Conservation (phyloP, 208 protist species). For the Leishmania tropica region DNA sequence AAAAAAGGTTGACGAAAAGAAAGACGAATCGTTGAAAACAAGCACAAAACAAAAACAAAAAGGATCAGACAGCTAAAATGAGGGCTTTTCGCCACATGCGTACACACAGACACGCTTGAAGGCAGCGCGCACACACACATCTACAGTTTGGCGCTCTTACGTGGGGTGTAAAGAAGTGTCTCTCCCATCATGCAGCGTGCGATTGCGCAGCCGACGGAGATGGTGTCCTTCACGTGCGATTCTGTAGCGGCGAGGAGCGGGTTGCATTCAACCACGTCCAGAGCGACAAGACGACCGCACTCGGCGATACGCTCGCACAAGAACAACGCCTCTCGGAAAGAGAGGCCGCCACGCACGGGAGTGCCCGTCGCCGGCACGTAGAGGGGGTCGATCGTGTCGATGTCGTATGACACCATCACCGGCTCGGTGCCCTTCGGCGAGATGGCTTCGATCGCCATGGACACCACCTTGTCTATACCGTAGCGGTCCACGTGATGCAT, state of each 20-base stretch:
- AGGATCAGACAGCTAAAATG: background rate
- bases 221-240: slow-evolving; percentile 40
- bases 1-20: background rate
- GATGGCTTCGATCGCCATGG: slow-evolving; percentile 54
- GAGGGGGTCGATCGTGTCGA: slow-evolving; percentile 67
- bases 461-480: slow-evolving; percentile 57
- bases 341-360: slow-evolving; percentile 55
- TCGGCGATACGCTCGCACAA: slow-evolving; percentile 48
- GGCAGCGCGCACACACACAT: background rate
- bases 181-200: slow-evolving; percentile 53
- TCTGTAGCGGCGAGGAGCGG: slow-evolving; percentile 44
- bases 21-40: background rate
- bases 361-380: slow-evolving; percentile 64
- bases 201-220: slow-evolving; percentile 44
- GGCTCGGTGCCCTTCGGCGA: slow-evolving; percentile 47
- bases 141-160: slow-evolving; percentile 32
- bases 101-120: background rate
- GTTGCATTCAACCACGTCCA: slow-evolving; percentile 79
- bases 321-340: slow-evolving; percentile 52
- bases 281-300: slow-evolving; percentile 46
- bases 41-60: background rate
- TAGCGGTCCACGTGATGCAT: slow-evolving; percentile 62
- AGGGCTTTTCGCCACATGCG: too few relatives aligned
- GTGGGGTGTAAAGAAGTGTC: slow-evolving; percentile 37
- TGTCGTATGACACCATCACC: slow-evolving; percentile 68